phyloP scores from a whole-genome alignment of 345 rosid genomes.

The Moricandia moricandioides region DNA sequence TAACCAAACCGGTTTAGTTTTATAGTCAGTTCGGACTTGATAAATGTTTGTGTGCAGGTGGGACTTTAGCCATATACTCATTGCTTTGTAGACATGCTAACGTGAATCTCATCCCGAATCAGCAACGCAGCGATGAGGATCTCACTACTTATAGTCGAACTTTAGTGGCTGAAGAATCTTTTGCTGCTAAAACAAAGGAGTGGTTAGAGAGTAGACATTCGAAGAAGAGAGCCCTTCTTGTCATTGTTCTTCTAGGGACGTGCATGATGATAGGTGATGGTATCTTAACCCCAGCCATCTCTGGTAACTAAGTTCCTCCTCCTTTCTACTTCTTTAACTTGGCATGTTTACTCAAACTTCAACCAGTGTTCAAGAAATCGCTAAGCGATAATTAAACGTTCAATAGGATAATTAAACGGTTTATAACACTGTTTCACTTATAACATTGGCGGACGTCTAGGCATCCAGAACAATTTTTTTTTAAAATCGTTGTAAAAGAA shows the following conservation, averaged over 20 bases:
- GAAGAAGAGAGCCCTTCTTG: slow-evolving; percentile 64
- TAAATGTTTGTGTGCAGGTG: slow-evolving; percentile 53
- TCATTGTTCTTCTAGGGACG: slow-evolving; percentile 81
- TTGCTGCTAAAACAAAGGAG: slow-evolving; percentile 77
- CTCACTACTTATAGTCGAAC: slow-evolving; percentile 90
- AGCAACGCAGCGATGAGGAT: slow-evolving; percentile 85
- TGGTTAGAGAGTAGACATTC: slow-evolving; percentile 69
- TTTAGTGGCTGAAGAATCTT: slow-evolving; percentile 65
- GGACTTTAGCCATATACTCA: slow-evolving; percentile 91
- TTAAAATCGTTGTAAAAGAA: too few species aligned
- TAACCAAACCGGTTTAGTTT: background rate
- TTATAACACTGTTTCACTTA: too few species aligned
- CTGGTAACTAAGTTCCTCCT: slow-evolving; percentile 48
- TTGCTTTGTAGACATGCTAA: slow-evolving; percentile 95
- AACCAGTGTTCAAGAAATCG: too few species aligned
- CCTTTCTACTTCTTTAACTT: background rate
- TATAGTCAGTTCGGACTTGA: too few species aligned
- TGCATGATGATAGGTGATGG: slow-evolving; percentile 98
- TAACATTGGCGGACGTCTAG: too few species aligned
- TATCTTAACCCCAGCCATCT: slow-evolving; percentile 95
- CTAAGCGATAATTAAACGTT: background rate
- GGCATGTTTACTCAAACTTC: background rate
- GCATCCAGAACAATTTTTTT: too few species aligned
- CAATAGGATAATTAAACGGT: too few species aligned
- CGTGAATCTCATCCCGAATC: slow-evolving; percentile 87